Evolutionary conservation across 2,329 filamentous ascomycete species (phyloP), one percentile per base, ranked within the genome.

Genomic region (Tolypocladium inflatum): DNA sequence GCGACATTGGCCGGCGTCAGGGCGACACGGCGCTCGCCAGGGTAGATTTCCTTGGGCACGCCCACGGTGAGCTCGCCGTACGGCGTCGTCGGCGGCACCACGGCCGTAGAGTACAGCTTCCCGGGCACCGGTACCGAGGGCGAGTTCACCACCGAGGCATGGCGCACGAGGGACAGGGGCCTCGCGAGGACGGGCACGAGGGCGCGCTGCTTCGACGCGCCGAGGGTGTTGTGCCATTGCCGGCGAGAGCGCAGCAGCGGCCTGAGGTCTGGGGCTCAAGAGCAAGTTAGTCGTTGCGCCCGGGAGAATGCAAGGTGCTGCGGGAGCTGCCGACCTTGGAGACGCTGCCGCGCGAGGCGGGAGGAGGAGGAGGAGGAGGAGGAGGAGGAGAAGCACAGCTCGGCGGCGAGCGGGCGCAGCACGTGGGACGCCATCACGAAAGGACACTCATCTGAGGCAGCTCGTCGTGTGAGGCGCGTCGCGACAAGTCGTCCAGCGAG

Each of bases 1-100:
- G 86, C 82, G 19, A 91, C 89, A 75, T 96, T 96, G 62, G 89
- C 84, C 1, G 91, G 91, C 0, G 90, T 93, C 58, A 96, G 80
- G 37, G 91, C 90, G 17, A 96, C 91, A 55, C 91, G 88, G 48
- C 88, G 85, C 75, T 96, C 91, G 59, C 86, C 84, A 1, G 85
- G 82, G 66, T 82, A 91, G n/a, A 83, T 87, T 72, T 96, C 91
- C 59, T 82, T 84, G 17, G 90, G 90, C 4, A 94, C 83, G 59
- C 91, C 91, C 54, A 96, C 84, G 4, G 85, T 88, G 58, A 96
- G 80, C 51, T 86, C 78, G 23, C 81, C 76, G 71, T 91, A 95
- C 0, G 90, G 89, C 3, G 73, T 80, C 30, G 79, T 78, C 2
- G 74, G 71, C 17, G 79, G 67, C 5, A 71, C 69, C 37, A 66